Percentiles rank a stretch among this genome's conserved stretches.
These are phyloP conservation scores for Saprolegnia parasitica DNA, from an alignment of 352 stramenopile species.

Conservation along the genomic window DNA sequence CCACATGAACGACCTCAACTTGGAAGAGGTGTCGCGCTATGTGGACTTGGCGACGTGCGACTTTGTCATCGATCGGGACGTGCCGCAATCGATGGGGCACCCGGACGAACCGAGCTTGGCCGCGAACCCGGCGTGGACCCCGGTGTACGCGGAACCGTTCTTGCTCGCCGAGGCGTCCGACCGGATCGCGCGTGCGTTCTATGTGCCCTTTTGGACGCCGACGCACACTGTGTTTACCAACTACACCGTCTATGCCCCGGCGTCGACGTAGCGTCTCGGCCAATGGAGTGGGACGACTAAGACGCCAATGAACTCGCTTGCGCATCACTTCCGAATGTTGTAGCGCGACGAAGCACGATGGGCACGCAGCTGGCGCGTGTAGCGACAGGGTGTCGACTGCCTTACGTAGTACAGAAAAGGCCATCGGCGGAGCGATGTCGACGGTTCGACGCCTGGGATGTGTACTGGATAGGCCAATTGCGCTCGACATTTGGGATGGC, in stretches of 20 bases:
- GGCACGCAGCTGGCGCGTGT: no score
- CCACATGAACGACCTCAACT: constrained; percentile 94
- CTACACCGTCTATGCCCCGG: constrained; percentile 64
- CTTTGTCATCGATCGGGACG: constrained; percentile 85
- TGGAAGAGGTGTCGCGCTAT: constrained; percentile 87
- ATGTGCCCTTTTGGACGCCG: constrained; percentile 62
- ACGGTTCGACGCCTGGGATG: no score
- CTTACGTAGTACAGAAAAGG: no score
- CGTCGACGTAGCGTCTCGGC: no score
- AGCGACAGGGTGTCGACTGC: no score
- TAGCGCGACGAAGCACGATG: no score
- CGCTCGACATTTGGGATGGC: no score
- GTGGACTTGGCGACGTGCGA: constrained; percentile 72
- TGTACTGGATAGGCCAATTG: no score
- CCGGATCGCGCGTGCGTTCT: constrained; percentile 69
- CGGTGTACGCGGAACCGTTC: constrained; percentile 51
- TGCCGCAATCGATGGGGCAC: constrained; percentile 33
- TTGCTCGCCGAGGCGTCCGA: constrained; percentile 55
- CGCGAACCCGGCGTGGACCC: constrained; percentile 48
- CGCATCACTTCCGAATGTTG: no score
- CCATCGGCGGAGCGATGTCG: no score
- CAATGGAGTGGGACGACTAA: no score
- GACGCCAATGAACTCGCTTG: no score
- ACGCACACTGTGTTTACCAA: constrained; percentile 47
- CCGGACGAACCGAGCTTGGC: constrained; percentile 68